Percentiles rank a stretch among this genome's conserved stretches.
These are phyloP conservation scores for Petunia secreta DNA, from an alignment of 257 asterid genomes.

Conservation along the genomic window DNA sequence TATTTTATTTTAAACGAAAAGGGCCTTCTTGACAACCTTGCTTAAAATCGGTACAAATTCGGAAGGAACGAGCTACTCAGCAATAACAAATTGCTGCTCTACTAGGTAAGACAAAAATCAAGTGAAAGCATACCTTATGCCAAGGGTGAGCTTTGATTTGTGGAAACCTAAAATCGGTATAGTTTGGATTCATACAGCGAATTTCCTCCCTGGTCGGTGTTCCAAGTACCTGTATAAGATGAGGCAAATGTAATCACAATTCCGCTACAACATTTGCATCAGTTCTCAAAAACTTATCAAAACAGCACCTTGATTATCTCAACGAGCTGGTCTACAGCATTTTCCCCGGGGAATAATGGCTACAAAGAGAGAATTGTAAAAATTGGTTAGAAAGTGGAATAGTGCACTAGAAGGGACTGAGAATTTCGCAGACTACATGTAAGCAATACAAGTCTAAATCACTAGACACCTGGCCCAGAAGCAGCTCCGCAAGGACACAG, in stretches of 20 bases:
- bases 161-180: constrained; percentile 90
- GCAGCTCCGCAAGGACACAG: constrained; percentile 95
- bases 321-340: constrained; percentile 97
- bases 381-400: constrained; percentile 32
- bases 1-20: neutral
- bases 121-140: constrained; percentile 70
- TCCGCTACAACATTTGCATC: constrained; percentile 20
- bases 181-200: constrained; percentile 96
- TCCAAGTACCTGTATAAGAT: constrained; percentile 81
- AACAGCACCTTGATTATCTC: constrained; percentile 82
- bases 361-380: constrained; percentile 33
- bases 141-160: constrained; percentile 95
- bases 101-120: neutral
- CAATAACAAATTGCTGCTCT: constrained; percentile 14
- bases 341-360: constrained; percentile 98
- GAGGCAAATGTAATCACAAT: constrained; percentile 28
- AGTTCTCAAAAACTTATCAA: constrained; percentile 19
- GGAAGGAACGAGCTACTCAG: neutral
- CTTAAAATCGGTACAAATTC: neutral
- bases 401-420: neutral
- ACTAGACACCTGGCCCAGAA: constrained; percentile 77
- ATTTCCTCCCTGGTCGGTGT: constrained; percentile 95
- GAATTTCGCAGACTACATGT: neutral
- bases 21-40: neutral
- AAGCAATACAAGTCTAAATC: constrained; percentile 5